These are phyloP conservation scores for Candida cerambycidarum DNA, from an alignment of 805 yeast genomes.

Conservation along the genomic window DNA sequence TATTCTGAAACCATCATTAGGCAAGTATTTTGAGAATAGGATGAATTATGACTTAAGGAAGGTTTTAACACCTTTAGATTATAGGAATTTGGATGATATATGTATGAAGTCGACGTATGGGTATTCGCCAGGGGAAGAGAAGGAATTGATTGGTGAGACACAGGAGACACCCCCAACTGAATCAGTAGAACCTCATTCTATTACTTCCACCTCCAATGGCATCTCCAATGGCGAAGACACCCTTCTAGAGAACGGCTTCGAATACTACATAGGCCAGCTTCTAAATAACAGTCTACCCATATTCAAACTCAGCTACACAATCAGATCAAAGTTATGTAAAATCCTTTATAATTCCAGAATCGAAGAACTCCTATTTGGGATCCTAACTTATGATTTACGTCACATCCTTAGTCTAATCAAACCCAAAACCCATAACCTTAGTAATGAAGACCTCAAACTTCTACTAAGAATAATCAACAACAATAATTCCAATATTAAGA, in stretches of 20 bases:
- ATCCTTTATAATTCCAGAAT: constrained; percentile 39
- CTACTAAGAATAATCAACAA: constrained; percentile 67
- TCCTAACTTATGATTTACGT: constrained; percentile 65
- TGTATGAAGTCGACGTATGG: constrained; percentile 39
- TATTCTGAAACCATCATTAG: constrained; percentile 75
- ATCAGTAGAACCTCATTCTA: too few relatives aligned
- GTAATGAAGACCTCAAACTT: constrained; percentile 78
- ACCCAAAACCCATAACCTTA: constrained; percentile 74
- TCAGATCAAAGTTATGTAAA: constrained; percentile 57
- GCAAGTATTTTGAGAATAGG: constrained; percentile 63
- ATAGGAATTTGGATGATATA: constrained; percentile 65
- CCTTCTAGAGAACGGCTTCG: constrained; percentile 19
- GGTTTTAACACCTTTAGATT: constrained; percentile 72
- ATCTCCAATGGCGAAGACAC: too few relatives aligned
- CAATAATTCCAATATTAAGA: constrained; percentile 17
- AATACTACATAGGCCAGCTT: constrained; percentile 29
- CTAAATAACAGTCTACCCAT: constrained; percentile 18
- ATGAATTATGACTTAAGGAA: constrained; percentile 82
- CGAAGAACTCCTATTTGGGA: constrained; percentile 66
- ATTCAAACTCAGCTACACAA: constrained; percentile 50
- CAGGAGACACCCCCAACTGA: too few relatives aligned
- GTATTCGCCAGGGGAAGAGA: constrained; percentile 10
- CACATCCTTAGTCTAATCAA: constrained; percentile 67
- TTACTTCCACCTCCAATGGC: too few relatives aligned
- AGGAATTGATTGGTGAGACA: background rate